A percentile compares a stretch with the other conserved stretches of the same genome.
phyloP scores from a whole-genome alignment of 78 protist species.

The Dictyostelium firmibasis region DNA sequence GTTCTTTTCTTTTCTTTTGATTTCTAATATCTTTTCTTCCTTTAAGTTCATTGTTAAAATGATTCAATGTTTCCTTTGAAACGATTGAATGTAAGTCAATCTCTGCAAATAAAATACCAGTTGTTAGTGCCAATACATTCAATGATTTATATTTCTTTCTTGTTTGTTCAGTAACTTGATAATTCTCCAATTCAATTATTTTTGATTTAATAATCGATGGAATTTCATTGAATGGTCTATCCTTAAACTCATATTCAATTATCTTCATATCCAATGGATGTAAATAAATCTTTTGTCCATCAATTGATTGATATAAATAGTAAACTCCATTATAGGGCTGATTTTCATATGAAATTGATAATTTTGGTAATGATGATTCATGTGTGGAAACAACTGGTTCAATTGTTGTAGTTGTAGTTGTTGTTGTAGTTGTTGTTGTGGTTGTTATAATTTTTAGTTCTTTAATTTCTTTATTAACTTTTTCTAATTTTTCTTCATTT shows the following conservation, averaged over 20 bases:
- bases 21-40: slow-evolving; percentile 6
- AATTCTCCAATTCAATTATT: slow-evolving; percentile 17
- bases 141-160: slow-evolving; percentile 25
- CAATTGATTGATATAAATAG: slow-evolving; percentile 54
- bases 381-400: neutral
- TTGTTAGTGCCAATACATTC: slow-evolving; percentile 19
- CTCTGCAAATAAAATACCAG: slow-evolving; percentile 24
- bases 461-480: neutral
- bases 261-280: slow-evolving; percentile 70
- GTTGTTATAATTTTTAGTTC: neutral
- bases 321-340: slow-evolving; percentile 18
- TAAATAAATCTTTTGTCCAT: slow-evolving; percentile 64
- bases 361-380: neutral
- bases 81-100: slow-evolving; percentile 13
- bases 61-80: neutral
- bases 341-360: slow-evolving; percentile 21
- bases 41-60: slow-evolving; percentile 14
- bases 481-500: neutral
- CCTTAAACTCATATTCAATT: neutral
- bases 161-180: neutral
- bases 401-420: neutral
- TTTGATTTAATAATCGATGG: neutral
- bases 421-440: neutral
- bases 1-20: slow-evolving; percentile 29
- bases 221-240: too few relatives aligned